Base-by-base conservation (phyloP, 129 eudicot genomes). In the Lonicera japonica region DNA sequence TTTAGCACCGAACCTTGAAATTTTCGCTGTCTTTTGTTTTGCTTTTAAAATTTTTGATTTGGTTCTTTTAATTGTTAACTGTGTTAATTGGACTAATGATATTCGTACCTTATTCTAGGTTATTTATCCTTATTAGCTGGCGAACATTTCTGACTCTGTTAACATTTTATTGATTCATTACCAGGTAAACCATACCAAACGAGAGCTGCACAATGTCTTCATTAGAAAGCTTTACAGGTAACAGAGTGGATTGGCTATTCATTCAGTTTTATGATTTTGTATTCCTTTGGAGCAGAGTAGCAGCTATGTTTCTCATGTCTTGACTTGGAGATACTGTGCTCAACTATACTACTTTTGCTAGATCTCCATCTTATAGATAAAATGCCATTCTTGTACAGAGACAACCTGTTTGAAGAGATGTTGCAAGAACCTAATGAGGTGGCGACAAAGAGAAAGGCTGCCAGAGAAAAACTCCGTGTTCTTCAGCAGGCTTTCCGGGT, bases 351-450 rank as follows among this genome's bases (percentile, higher is more conserved):
- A 18, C 46, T 55, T 40, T 2, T 38, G 17, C 13, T 18, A 16
- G n/a, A 21, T 14, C 16, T 23, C 17, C 8, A 62, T 47, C 25
- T n/a, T 15, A n/a, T 13, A 46, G 14, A 3, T 64, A 24, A 45
- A 29, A 16, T 25, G 13, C 13, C 14, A 43, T 43, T 10, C 50
- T 43, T 43, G 50, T 43, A 43, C 86, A 94, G 99, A 71, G 99
- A 94, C 59, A 88, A 94, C 81, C 76, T 88, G 70, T 83, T 94
- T 21, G 99, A 88, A 63, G 95, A 94, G 71, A 94, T 94, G 99
- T 65, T 94, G 79, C 99, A 86, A 73, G 99, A 94, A 73, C 99
- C 99, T 69, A 89, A 85, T 75, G 99, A 88, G 53, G 79, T 94
- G 58, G 79, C 99, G 16, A 54, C 62, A 29, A 94, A 85, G 70